phyloP scores from a whole-genome alignment of 2,329 filamentous ascomycete species.

The Curvularia hawaiiensis region DNA sequence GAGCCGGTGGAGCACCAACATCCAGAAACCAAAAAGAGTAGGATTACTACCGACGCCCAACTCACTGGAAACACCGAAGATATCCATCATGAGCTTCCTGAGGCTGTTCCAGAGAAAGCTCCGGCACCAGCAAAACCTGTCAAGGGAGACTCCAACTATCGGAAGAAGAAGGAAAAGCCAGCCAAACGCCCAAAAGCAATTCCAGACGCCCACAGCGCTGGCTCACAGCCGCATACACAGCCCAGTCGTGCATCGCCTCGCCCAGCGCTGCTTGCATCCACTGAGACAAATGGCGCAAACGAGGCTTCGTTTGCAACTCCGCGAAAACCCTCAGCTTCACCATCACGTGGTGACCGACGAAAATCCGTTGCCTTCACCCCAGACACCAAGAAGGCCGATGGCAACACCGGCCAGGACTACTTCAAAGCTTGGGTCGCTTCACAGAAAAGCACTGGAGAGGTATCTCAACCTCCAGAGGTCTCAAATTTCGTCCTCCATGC shows the following conservation, averaged over 20 bases:
- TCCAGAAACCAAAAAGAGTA: constrained; percentile 37
- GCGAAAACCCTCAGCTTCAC: constrained; percentile 30
- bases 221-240: constrained; percentile 13
- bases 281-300: constrained; percentile 29
- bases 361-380: constrained; percentile 70
- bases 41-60: constrained; percentile 14
- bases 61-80: constrained; percentile 8
- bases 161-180: constrained; percentile 39
- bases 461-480: constrained; percentile 31
- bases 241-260: constrained; percentile 18
- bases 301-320: constrained; percentile 23
- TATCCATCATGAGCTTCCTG: constrained; percentile 4
- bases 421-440: constrained; percentile 57
- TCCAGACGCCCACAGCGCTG: constrained; percentile 6
- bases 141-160: constrained; percentile 46
- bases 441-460: constrained; percentile 33
- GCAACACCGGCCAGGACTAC: constrained; percentile 57
- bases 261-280: constrained; percentile 39
- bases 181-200: constrained; percentile 26
- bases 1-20: constrained; percentile 32
- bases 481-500: constrained; percentile 36
- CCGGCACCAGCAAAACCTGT: constrained; percentile 18
- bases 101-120: constrained; percentile 7
- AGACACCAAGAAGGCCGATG: constrained; percentile 65
- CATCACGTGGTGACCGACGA: constrained; percentile 39